Conservation (phyloP, 352 stramenopile genomes). For the Globisporangium echinulatum region DNA sequence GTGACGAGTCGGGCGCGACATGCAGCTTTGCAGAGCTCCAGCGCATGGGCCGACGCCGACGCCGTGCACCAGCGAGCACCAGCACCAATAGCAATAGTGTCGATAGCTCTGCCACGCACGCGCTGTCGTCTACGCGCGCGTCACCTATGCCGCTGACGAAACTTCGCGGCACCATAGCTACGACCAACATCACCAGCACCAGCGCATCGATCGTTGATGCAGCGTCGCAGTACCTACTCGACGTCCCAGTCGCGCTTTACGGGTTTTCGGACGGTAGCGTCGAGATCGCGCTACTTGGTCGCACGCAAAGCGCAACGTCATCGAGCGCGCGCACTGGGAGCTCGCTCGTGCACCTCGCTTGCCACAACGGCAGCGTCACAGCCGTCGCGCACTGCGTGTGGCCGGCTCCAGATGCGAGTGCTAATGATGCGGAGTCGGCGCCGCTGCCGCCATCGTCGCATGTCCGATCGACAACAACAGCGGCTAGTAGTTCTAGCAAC, state of each 20-base stretch:
- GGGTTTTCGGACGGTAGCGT: conserved; percentile 46
- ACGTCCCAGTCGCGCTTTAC: conserved; percentile 48
- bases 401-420: conserved; percentile 4
- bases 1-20: conserved; percentile 25
- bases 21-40: conserved; percentile 19
- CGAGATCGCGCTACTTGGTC: conserved; percentile 27
- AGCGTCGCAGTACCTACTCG: conserved; percentile 33
- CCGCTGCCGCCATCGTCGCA: not conserved
- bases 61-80: conserved; percentile 5
- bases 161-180: conserved; percentile 7
- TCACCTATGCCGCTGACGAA: conserved; percentile 4
- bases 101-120: conserved; percentile 11
- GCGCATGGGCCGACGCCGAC: conserved; percentile 14
- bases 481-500: not conserved
- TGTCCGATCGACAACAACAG: not conserved
- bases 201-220: conserved; percentile 1
- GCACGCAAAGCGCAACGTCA: conserved; percentile 6
- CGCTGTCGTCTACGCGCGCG: conserved; percentile 23
- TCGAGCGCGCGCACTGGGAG: not conserved
- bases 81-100: not conserved
- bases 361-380: conserved; percentile 37
- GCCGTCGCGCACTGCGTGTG: conserved; percentile 45
- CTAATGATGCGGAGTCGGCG: not conserved
- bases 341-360: conserved; percentile 13
- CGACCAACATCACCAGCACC: conserved; percentile 1